Evolutionary conservation across 768 basidiomycete genomes (phyloP), one percentile per base, ranked within the genome.

Genomic region (Boletales sp.): DNA sequence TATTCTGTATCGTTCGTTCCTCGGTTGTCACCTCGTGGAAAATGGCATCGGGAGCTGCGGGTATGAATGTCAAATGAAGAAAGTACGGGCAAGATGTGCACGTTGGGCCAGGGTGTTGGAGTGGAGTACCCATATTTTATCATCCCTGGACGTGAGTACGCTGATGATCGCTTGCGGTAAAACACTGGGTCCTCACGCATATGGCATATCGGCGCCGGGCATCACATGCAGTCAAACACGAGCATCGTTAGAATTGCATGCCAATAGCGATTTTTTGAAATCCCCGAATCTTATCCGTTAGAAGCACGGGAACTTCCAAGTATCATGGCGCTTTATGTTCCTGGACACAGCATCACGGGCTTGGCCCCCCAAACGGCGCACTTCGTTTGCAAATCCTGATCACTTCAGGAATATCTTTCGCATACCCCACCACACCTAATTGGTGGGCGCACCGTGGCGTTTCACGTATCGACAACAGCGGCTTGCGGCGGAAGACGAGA

Each of bases 111-210:
- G 25, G 25, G 25, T 28, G 7, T 5, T 7, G 28, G 30, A 21
- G 43, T n/a, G 33, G 21, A 17, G 17, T 41, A 12, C 25, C 17
- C 30, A 17, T 35, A 31, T 21, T 46, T 12, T 33, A 30, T 40
- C 44, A 19, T 12, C 45, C 47, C 37, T 50, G 43, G 34, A 45
- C 34, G 49, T 53, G 51, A 51, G 57, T 49, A 25, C 15, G 5
- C 18, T 25, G 17, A 48, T n/a, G n/a, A 40, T 35, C 15, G 8
- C 15, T 33, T 31, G 36, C 14, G 43, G 32, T 37, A 43, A 28
- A 38, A 34, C 17, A n/a, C 31, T 55, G 41, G 47, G 35, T 18
- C 5, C 38, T 33, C 34, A 25, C 40, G 7, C 25, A 28, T 28
- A 28, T 28, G 25, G 25, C 25, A 28, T 40, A 28, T 43, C 15